Evolutionary conservation across 768 basidiomycete species (phyloP), one percentile per base, ranked within the genome.

Genomic region (Phanerochaete sordida): DNA sequence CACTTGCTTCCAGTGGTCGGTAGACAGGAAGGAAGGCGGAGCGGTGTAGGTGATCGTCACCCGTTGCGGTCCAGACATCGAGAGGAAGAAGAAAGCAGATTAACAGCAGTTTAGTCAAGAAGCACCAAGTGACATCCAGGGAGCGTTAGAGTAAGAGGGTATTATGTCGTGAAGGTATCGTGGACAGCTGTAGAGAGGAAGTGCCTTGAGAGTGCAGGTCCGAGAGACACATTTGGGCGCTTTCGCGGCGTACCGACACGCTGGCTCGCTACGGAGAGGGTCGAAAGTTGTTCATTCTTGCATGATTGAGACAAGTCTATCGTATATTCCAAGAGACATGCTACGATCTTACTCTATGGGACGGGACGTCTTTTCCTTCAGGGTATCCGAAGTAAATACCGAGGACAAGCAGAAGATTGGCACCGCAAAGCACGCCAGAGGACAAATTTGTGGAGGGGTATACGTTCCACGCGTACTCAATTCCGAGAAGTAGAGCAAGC

Each of bases 381-480:
- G 81, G 64, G 47, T 76, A 75, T 35, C 82, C 84, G 50, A 73
- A 77, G 76, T 76, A 86, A 27, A 87, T 67, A n/a, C 87, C 87
- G 1, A 73, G 48, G 0, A 89, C 67, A 2, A 92, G 73, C 2
- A 77, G 58, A 3, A 71, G 54, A 68, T 93, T 84, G 27, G 82
- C 81, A 12, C 60, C 65, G 0, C 85, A 68, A 33, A 93, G 72
- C 6, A 84, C 53, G 11, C 66, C 73, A 4, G 92, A 93, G 1
- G 89, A 91, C 0, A 84, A 16, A 0, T 72, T 58, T 0, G 91
- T 95, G 0, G 93, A 91, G 2, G 95, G 95, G 67, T 85, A 95
- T 0, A 88, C 80, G 62, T 94, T 91, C 93, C 94, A 97, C 1
- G 90, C 84, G 68, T 87, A 93, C 71, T 96, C 93, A 52, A 94